Conservation (phyloP, 2,329 filamentous ascomycete species). For the Penicillium hordei region DNA sequence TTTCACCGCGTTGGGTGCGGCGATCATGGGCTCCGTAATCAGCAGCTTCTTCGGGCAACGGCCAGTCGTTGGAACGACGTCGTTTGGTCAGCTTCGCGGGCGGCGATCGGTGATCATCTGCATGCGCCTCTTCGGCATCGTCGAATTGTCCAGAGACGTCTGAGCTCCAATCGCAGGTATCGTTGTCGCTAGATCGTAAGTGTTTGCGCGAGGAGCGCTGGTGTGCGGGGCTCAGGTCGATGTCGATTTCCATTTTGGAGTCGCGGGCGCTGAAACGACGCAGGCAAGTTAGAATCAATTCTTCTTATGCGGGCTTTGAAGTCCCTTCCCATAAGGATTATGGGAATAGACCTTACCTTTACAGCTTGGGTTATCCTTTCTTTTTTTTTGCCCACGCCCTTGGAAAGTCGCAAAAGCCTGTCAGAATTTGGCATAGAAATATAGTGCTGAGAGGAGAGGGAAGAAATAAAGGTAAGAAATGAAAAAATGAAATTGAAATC, state of each 20-base stretch:
- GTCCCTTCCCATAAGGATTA: conserved; percentile 3
- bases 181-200: conserved; percentile 23
- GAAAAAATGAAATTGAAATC: not conserved
- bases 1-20: conserved; percentile 14
- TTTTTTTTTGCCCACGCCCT: conserved; percentile 17
- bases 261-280: conserved; percentile 10
- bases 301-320: conserved; percentile 8
- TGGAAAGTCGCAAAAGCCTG: conserved; percentile 5
- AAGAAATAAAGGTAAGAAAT: not conserved
- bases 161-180: conserved; percentile 29
- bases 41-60: conserved; percentile 31
- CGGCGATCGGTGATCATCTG: conserved; percentile 22
- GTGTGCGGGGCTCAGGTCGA: conserved; percentile 17
- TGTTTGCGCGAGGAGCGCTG: conserved; percentile 34
- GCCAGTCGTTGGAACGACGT: conserved; percentile 48
- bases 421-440: conserved; percentile 9
- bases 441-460: not conserved
- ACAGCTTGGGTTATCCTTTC: conserved; percentile 12
- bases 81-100: conserved; percentile 43
- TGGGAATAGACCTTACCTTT: conserved; percentile 20
- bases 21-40: conserved; percentile 19
- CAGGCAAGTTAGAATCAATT: conserved; percentile 10
- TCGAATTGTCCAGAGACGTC: conserved; percentile 38
- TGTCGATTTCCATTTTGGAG: conserved; percentile 14
- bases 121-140: conserved; percentile 34